A percentile compares a stretch with the other conserved stretches of the same genome.
Evolutionary conservation across 768 basidiomycete species (phyloP).

Genomic region (Lactifluus subvellereus): DNA sequence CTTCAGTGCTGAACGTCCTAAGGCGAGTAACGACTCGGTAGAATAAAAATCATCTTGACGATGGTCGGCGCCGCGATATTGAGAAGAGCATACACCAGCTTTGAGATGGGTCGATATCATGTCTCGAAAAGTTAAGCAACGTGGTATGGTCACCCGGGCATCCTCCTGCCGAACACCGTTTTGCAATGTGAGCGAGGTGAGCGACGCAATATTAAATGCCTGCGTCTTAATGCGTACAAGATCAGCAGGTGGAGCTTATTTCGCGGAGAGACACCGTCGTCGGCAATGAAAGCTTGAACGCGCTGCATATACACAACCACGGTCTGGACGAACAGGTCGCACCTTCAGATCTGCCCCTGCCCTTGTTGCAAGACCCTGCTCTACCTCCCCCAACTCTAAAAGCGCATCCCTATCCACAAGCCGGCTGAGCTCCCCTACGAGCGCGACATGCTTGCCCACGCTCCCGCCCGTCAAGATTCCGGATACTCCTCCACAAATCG

Average conservation of each 20-base stretch:
- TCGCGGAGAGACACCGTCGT: constrained; percentile 59
- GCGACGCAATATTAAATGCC: constrained; percentile 70
- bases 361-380: constrained; percentile 92
- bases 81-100: constrained; percentile 91
- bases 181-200: constrained; percentile 66
- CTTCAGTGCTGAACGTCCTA: constrained; percentile 91
- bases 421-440: constrained; percentile 93
- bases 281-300: constrained; percentile 73
- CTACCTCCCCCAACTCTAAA: constrained; percentile 87
- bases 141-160: constrained; percentile 47
- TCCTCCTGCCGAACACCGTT: constrained; percentile 76
- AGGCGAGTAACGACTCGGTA: constrained; percentile 88
- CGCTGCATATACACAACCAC: constrained; percentile 40
- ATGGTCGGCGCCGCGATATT: constrained; percentile 95
- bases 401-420: constrained; percentile 82
- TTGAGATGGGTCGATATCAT: constrained; percentile 7
- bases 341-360: constrained; percentile 88
- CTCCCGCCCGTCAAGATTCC: constrained; percentile 89
- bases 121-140: not conserved
- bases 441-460: constrained; percentile 95
- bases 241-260: constrained; percentile 90
- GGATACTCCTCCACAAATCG: constrained; percentile 78
- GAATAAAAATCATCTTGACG: constrained; percentile 97
- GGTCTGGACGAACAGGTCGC: constrained; percentile 21
- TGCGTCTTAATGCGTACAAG: constrained; percentile 83